These are phyloP conservation scores for Leccinum subtestaceum DNA, from an alignment of 768 basidiomycete genomes.

Conservation along the genomic window DNA sequence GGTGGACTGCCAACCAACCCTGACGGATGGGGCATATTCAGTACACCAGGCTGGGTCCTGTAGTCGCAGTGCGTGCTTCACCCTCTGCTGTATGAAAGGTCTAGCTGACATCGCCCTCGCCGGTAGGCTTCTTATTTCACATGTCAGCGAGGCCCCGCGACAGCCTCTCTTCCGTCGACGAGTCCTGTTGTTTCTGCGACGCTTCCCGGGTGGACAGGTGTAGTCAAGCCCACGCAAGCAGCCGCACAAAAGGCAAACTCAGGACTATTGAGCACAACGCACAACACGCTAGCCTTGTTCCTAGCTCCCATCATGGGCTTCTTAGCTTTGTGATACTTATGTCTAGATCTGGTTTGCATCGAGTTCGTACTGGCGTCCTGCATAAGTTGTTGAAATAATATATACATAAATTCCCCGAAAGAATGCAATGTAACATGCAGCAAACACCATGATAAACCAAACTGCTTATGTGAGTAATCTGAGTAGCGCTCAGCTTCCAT, in stretches of 20 bases:
- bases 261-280: constrained; percentile 14
- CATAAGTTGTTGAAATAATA: constrained; percentile 8
- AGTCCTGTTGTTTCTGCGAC: constrained; percentile 67
- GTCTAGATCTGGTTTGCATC: constrained; percentile 2
- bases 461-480: constrained; percentile 9
- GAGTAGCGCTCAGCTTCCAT: constrained; percentile 27
- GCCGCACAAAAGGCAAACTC: constrained; percentile 23
- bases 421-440: constrained; percentile 12
- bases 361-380: background rate
- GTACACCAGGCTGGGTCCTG: constrained; percentile 52
- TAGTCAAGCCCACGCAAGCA: constrained; percentile 11
- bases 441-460: constrained; percentile 16
- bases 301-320: constrained; percentile 30
- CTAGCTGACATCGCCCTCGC: constrained; percentile 4
- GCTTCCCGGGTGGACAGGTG: constrained; percentile 33
- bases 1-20: background rate
- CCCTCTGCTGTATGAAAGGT: background rate
- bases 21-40: constrained; percentile 20
- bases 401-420: constrained; percentile 22
- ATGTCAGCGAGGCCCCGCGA: constrained; percentile 66
- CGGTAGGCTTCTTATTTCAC: constrained; percentile 65
- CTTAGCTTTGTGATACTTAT: constrained; percentile 19
- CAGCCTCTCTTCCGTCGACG: constrained; percentile 51
- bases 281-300: constrained; percentile 21
- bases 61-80: constrained; percentile 53